Base-by-base conservation (phyloP, 805 yeast genomes). In the Barnettozyma vustinii region DNA sequence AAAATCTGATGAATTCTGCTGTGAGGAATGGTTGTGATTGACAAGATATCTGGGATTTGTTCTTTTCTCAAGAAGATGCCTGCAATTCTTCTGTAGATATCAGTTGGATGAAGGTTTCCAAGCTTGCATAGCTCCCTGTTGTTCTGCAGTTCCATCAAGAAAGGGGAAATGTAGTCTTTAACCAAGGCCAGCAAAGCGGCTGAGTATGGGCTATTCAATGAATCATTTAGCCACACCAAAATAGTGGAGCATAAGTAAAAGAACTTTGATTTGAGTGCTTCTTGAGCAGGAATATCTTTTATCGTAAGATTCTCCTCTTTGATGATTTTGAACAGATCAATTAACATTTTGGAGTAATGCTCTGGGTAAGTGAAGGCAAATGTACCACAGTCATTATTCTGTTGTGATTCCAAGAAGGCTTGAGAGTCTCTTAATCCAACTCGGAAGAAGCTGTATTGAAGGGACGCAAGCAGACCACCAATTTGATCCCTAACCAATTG, bases 81-180 rank as follows among this genome's bases (percentile, higher is more conserved):
- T 0, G 83, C 79, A 4, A 84, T 61, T 26, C 67, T 61, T 16
- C 69, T 63, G 53, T 78, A 73, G 20, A 78, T 56, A 8, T 65
- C 57, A 2, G 77, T 71, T 0, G 92, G 86, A 37, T 74, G 73
- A 10, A 86, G 65, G 30, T 75, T 75, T 0, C 84, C 83, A 49
- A 86, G 65, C 55, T 85, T 87, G 55, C 95, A 86, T 13, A 87
- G 87, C 52, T 92, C 97, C 51, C 87, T 81, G 71, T 86, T 76
- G 41, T 74, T 76, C 45, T 81, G 78, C 42, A 89, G 67, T 16
- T 75, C 70, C 58, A 87, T 70, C 49, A 89, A 68, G 52, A 87
- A 82, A 25, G 96, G 96, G 1, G 88, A 65, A 26, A 90, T 73
- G 46, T 77, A 69, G 2, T 69, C 64, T 9, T 70, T 62, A 36